A percentile compares a stretch with the other conserved stretches of the same genome.
phyloP scores from a whole-genome alignment of 352 stramenopile species.

The Globisporangium emineosum region DNA sequence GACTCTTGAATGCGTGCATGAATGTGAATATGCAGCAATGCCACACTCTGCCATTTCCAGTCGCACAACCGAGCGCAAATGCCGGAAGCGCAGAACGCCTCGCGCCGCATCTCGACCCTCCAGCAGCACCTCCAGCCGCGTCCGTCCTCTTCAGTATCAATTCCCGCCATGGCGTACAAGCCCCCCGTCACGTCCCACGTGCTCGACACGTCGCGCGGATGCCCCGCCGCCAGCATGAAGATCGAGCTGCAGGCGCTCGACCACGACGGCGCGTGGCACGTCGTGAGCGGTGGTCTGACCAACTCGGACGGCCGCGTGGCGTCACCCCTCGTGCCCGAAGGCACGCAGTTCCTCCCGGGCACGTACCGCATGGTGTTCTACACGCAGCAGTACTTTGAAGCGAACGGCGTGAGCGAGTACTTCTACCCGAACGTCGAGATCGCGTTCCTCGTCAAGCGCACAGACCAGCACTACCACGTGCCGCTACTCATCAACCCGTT shows the following conservation, averaged over 20 bases:
- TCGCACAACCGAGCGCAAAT: not conserved
- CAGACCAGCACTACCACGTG: constrained; percentile 84
- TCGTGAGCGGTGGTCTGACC: constrained; percentile 51
- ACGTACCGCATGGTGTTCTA: constrained; percentile 84
- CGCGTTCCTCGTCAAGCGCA: constrained; percentile 72
- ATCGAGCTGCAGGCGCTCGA: constrained; percentile 63
- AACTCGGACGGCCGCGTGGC: constrained; percentile 75
- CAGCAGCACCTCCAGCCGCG: constrained; percentile 27
- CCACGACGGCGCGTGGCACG: constrained; percentile 29
- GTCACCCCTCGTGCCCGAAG: constrained; percentile 44
- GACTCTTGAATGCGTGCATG: not conserved
- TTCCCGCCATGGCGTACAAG: constrained; percentile 27
- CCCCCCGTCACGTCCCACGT: constrained; percentile 86
- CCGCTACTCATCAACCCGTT: constrained; percentile 89
- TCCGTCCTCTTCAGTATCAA: not conserved
- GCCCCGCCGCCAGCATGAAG: constrained; percentile 62
- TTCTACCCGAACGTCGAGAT: constrained; percentile 89
- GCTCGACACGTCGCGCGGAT: constrained; percentile 78
- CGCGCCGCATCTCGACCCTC: constrained; percentile 26
- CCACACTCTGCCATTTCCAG: not conserved
- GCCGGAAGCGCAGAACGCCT: constrained; percentile 7
- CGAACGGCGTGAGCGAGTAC: constrained; percentile 55
- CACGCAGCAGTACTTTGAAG: constrained; percentile 78
- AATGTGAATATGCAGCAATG: not conserved
- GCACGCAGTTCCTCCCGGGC: constrained; percentile 33